Evolutionary conservation across 2,329 filamentous ascomycete species (phyloP), one percentile per base, ranked within the genome.

Genomic region (Calonectria hawksworthii): DNA sequence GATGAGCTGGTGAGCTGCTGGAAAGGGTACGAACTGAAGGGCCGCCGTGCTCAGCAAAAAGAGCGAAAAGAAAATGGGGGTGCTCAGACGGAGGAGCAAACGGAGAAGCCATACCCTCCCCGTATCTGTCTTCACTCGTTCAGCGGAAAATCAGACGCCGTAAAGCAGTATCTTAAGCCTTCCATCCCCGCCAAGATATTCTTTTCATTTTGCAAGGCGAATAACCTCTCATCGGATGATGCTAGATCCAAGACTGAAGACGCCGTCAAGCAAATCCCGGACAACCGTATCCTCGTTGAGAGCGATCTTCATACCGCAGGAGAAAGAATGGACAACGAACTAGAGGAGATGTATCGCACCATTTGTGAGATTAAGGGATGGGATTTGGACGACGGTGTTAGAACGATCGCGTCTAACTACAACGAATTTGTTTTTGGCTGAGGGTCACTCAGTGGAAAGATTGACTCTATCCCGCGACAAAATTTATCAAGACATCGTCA

Each of bases 81-180:
- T 0, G 10, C 4, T 0, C n/a, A 61, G 5, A 9, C 9, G 89
- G 87, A 54, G 90, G 4, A 34, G 0, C 16, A 23, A 0, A 1
- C 26, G 0, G 2, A 0, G 0, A 79, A 80, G 0, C 94, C 0
- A 0, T 98, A 93, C 79, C 95, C 96, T 4, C 95, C 95, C 0
- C 89, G 95, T 5, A 93, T 98, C 79, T 98, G 96, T 81, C 90
- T 98, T 74, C 96, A 98, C 83, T 98, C 96, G 0, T 98, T 95
- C 83, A 96, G 94, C 32, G 96, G 95, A 0, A 91, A 93, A 3
- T 88, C 91, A 6, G 93, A 96, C 50, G 90, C 93, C 6, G 86
- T 98, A 23, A 93, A 91, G 76, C 95, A 95, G 82, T 98, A 98
- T 79, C 86, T 94, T 30, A 90, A 94, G 68, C 90, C 92, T 1